Percentiles rank a stretch among this genome's conserved stretches.
Evolutionary conservation across 148 eudicot species (phyloP).

Genomic region (Silene latifolia): DNA sequence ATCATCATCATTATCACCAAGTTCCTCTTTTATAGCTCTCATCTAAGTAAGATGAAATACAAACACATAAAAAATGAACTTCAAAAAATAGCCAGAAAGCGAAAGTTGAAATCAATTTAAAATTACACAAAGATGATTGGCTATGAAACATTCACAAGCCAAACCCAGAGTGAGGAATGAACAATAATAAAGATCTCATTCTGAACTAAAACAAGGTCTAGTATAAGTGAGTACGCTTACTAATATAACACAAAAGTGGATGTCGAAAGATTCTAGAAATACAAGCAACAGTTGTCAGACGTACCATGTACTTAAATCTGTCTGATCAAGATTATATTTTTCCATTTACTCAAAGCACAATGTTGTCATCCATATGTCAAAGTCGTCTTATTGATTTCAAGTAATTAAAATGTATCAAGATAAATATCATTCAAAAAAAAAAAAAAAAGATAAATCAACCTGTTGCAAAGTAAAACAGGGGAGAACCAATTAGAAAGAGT

Average conservation of each 20-base stretch:
- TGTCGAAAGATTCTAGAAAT: not conserved
- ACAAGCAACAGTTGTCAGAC: not conserved
- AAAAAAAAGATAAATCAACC: not conserved
- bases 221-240: not conserved
- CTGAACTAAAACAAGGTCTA: not conserved
- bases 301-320: not conserved
- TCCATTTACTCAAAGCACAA: not conserved
- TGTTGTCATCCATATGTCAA: not conserved
- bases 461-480: not conserved
- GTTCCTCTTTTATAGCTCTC: constrained; percentile 99
- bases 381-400: not conserved
- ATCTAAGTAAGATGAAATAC: constrained; percentile 49
- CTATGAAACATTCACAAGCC: constrained; percentile 2
- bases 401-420: not conserved
- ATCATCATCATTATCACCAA: constrained; percentile 98
- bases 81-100: not conserved
- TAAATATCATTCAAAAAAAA: too few species aligned
- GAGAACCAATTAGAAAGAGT: not conserved
- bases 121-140: constrained; percentile 6
- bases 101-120: constrained; percentile 5
- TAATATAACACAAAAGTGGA: not conserved
- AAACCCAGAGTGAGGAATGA: not conserved
- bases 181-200: not conserved
- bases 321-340: not conserved
- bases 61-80: not conserved